phyloP scores from a whole-genome alignment of 352 stramenopile species.

The Globisporangium lucens region DNA sequence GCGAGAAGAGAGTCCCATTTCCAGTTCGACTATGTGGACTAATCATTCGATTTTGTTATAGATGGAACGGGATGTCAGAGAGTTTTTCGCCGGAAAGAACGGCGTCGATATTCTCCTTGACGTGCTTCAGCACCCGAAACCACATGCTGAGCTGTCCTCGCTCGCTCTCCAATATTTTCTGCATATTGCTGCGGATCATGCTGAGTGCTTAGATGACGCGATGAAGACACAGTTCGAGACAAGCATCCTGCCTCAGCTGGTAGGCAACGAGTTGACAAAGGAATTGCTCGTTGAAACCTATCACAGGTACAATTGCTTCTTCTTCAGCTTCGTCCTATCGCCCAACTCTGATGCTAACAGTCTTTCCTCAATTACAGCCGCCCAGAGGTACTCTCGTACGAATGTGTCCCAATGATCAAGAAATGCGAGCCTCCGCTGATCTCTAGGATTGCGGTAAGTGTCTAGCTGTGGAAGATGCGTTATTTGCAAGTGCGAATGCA shows the following conservation, averaged over 20 bases:
- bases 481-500: not conserved
- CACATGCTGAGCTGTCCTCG: constrained; percentile 61
- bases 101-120: constrained; percentile 67
- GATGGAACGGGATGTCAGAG: constrained; percentile 57
- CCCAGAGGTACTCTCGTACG: constrained; percentile 54
- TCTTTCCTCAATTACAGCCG: constrained; percentile 23
- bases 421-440: constrained; percentile 50
- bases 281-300: constrained; percentile 77
- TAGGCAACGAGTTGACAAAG: constrained; percentile 59
- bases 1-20: not conserved
- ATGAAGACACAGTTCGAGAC: constrained; percentile 44
- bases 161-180: constrained; percentile 83
- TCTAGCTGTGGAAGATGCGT: not conserved
- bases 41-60: constrained; percentile 19
- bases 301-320: constrained; percentile 32
- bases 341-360: not conserved
- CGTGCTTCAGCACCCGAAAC: constrained; percentile 62
- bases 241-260: constrained; percentile 54
- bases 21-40: constrained; percentile 2
- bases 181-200: constrained; percentile 64
- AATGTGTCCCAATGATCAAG: constrained; percentile 36
- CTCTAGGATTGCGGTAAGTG: constrained; percentile 65
- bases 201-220: constrained; percentile 30
- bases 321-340: not conserved
- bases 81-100: constrained; percentile 42